Base-by-base conservation (phyloP, 2,329 filamentous ascomycete species). In the Xylariaceae sp. region DNA sequence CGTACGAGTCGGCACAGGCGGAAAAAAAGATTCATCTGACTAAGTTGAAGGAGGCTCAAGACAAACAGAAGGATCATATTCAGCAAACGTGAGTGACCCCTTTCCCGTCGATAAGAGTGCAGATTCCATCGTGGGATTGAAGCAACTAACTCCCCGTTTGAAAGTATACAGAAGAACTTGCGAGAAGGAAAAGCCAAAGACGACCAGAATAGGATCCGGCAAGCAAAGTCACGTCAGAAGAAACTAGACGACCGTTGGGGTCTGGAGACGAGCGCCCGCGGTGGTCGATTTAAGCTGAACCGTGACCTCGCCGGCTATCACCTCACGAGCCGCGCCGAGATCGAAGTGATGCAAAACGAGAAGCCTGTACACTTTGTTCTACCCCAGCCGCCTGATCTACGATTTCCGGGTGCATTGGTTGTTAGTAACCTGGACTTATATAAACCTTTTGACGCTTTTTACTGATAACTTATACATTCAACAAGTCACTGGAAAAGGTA, bases 151-250 rank as follows among this genome's bases (percentile, higher is more conserved):
- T 9, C n/a, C 7, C 11, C 4, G 34, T 30, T 7, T 8, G 26
- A 37, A 19, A 59, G 57, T 27, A 90, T 95, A 49, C 77, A 80
- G 26, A 81, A 85, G 56, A 92, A 88, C 61, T 80, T 90, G 64
- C 86, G 85, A 60, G 81, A 86, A 26, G 90, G 88, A 5, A 88
- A 86, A 67, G 84, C 84, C 47, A 86, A 85, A 30, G 88, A 89
- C 32, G 89, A 95, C 65, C 86, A 91, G 62, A 92, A 92, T 67
- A 91, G 91, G 68, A 76, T 95, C 2, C 84, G 88, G n/a, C 88
- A 91, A 73, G 89, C 89, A 3, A 91, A 91, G 59, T 89, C 86
- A 3, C 79, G 89, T 0, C 88, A 91, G 72, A 92, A 91, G 75
- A 91, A 90, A 67, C 77, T 95, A 1, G 89, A 95, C 54, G 86